Conservation (phyloP, 768 basidiomycete species). For the Serendipita sp. region DNA sequence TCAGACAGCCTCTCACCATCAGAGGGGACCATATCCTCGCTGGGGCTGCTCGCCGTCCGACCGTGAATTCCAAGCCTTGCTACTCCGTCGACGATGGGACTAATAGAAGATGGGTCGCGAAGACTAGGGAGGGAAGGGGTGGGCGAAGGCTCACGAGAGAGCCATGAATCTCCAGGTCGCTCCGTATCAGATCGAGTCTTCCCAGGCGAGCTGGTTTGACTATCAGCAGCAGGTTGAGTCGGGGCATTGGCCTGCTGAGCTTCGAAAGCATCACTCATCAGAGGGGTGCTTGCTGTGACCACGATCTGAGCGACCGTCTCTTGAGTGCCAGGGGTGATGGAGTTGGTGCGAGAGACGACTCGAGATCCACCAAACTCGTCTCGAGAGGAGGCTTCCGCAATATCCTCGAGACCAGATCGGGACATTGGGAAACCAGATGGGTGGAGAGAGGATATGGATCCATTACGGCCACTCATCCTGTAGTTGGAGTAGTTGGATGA, state of each 20-base stretch:
- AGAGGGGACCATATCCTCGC: neutral
- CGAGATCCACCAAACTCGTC: neutral
- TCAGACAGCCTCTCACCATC: neutral
- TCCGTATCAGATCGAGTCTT: neutral
- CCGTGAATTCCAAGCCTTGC: neutral
- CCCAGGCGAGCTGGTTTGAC: neutral
- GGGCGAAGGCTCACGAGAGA: constrained; percentile 1
- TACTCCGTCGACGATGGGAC: neutral
- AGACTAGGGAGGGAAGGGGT: neutral
- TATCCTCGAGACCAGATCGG: constrained; percentile 3
- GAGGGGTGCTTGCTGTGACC: neutral
- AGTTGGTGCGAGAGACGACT: neutral
- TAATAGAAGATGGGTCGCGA: neutral
- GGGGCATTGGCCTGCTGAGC: neutral
- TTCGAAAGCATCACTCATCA: neutral
- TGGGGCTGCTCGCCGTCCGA: neutral
- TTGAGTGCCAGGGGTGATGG: neutral
- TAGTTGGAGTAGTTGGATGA: neutral
- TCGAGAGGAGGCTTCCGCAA: neutral
- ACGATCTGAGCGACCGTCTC: neutral
- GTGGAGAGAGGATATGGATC: neutral
- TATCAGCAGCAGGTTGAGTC: neutral
- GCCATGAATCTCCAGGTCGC: neutral
- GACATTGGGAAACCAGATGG: neutral
- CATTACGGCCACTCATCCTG: neutral